A percentile compares a stretch with the other conserved stretches of the same genome.
Conservation (phyloP, 768 basidiomycete genomes). For the Rhodosporidiobolus odoratus region DNA sequence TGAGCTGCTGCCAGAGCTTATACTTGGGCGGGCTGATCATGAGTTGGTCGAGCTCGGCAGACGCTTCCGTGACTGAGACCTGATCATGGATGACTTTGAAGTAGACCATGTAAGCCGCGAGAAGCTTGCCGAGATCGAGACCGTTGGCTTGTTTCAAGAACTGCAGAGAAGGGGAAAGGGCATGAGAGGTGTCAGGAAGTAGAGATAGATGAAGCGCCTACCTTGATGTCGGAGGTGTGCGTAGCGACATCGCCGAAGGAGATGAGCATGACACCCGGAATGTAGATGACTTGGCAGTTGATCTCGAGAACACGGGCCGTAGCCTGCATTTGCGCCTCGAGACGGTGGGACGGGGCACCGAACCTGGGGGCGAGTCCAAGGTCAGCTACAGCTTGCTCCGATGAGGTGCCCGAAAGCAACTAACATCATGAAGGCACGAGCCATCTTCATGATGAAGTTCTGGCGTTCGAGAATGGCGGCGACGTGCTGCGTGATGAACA, state of each 20-base stretch:
- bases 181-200: slow-evolving; percentile 60
- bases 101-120: slow-evolving; percentile 42
- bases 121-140: slow-evolving; percentile 71
- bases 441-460: slow-evolving; percentile 53
- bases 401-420: background rate
- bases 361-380: slow-evolving; percentile 42
- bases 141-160: slow-evolving; percentile 47
- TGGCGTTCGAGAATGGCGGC: slow-evolving; percentile 45
- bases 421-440: slow-evolving; percentile 52
- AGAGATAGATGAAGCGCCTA: slow-evolving; percentile 41
- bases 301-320: slow-evolving; percentile 53
- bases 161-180: slow-evolving; percentile 7
- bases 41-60: slow-evolving; percentile 61
- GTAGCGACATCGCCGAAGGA: slow-evolving; percentile 75
- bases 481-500: slow-evolving; percentile 57
- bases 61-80: slow-evolving; percentile 68
- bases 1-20: slow-evolving; percentile 55
- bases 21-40: slow-evolving; percentile 59
- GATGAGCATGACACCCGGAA: slow-evolving; percentile 61
- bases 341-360: slow-evolving; percentile 52
- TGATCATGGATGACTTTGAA: slow-evolving; percentile 60
- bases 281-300: slow-evolving; percentile 51
- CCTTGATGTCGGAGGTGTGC: slow-evolving; percentile 72
- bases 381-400: background rate
- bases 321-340: slow-evolving; percentile 53